phyloP scores from a whole-genome alignment of 441 rosid genomes.

The Pelargonium cotyledonis region DNA sequence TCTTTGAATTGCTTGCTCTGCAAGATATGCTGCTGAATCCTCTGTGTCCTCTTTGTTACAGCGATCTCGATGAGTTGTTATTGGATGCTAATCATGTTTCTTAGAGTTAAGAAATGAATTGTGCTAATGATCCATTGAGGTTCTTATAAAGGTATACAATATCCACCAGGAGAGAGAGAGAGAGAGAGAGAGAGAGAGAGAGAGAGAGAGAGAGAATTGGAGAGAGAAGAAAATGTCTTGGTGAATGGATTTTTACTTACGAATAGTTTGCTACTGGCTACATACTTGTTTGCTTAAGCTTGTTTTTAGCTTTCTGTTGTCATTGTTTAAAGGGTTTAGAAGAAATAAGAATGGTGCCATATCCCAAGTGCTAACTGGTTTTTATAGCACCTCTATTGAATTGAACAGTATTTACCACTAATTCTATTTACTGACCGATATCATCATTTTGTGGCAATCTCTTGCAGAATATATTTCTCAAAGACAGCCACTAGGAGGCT shows the following conservation, averaged over 20 bases:
- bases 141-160: no score
- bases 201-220: background rate
- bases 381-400: background rate
- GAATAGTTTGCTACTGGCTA: background rate
- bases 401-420: background rate
- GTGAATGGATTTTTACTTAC: background rate
- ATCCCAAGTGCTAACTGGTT: background rate
- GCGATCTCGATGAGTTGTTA: no score
- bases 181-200: no score
- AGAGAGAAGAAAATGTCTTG: background rate
- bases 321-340: background rate
- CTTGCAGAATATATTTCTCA: slow-evolving; percentile 60
- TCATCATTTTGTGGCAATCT: background rate
- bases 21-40: background rate
- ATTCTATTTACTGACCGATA: slow-evolving; percentile 1
- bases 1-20: background rate
- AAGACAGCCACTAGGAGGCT: slow-evolving; percentile 71
- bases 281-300: background rate
- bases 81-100: background rate
- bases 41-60: no score
- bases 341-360: background rate
- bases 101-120: background rate
- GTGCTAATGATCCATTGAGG: background rate
- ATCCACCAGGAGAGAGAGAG: no score
- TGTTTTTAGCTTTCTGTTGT: background rate